Conservation (phyloP, 208 protist species). For the Zelonia costaricensis region DNA sequence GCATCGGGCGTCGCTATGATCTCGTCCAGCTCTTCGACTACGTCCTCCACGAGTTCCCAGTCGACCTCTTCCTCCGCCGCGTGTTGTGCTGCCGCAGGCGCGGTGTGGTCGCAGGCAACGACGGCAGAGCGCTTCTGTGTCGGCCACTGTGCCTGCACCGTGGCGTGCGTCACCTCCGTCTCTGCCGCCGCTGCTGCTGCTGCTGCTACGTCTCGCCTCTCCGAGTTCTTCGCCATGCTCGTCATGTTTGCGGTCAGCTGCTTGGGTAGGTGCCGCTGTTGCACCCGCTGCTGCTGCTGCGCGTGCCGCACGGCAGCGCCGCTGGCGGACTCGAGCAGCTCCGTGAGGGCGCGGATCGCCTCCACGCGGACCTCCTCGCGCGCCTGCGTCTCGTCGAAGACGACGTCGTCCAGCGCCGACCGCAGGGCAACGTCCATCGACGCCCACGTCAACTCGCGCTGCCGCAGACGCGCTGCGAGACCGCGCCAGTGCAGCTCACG, state of each 20-base stretch:
- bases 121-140: too few species aligned
- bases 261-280: not conserved
- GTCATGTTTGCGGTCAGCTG: too few species aligned
- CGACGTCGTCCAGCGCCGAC: conserved; percentile 12
- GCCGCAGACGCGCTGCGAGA: conserved; percentile 24
- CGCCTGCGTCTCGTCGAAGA: conserved; percentile 16
- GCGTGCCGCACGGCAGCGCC: conserved; percentile 9
- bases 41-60: conserved; percentile 1
- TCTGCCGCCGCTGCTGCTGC: not conserved
- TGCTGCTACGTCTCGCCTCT: not conserved
- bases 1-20: too few species aligned
- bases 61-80: not conserved
- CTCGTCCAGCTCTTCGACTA: too few species aligned
- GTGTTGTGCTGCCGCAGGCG: not conserved
- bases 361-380: conserved; percentile 19
- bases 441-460: conserved; percentile 9
- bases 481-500: conserved; percentile 19
- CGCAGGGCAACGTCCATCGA: conserved; percentile 1
- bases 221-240: not conserved
- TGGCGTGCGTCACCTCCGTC: not conserved
- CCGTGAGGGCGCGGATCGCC: conserved; percentile 19
- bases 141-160: too few species aligned
- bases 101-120: too few species aligned
- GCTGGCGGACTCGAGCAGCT: conserved; percentile 14
- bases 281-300: not conserved